Evolutionary conservation across 2,329 filamentous ascomycete species (phyloP).

Genomic region (Talaromyces sp.): DNA sequence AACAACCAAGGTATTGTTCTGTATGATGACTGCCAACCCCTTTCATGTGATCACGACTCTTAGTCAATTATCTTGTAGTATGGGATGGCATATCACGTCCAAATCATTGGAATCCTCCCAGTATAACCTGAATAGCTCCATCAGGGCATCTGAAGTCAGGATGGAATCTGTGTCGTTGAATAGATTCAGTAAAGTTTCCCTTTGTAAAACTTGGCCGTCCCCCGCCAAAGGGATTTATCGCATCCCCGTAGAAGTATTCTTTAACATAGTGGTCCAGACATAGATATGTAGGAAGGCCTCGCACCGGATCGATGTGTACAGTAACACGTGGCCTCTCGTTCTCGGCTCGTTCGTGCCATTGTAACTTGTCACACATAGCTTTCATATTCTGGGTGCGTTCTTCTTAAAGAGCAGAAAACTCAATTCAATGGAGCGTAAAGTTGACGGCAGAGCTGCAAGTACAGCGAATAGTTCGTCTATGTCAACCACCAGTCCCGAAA

Average conservation of each 20-base stretch:
- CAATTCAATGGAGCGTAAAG: constrained; percentile 34
- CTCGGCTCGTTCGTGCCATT: neutral
- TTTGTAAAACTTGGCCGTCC: neutral
- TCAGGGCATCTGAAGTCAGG: neutral
- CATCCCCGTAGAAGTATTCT: neutral
- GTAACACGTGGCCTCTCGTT: neutral
- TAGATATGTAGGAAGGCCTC: neutral
- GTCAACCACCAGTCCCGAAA: constrained; percentile 30
- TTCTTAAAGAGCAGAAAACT: constrained; percentile 32
- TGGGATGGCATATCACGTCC: neutral
- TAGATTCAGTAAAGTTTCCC: neutral
- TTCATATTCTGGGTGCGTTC: neutral
- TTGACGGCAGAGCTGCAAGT: constrained; percentile 29
- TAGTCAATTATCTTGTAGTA: neutral
- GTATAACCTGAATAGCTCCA: neutral
- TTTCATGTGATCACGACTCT: neutral
- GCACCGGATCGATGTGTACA: neutral
- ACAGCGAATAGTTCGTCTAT: constrained; percentile 30
- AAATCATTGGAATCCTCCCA: neutral
- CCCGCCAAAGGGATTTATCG: neutral
- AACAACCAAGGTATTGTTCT: neutral
- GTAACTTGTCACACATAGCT: neutral
- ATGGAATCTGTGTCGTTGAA: neutral
- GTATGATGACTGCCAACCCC: neutral
- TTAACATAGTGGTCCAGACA: neutral